Conservation (phyloP, 73 alveolate species). For the Vitrella brassicaformis region DNA sequence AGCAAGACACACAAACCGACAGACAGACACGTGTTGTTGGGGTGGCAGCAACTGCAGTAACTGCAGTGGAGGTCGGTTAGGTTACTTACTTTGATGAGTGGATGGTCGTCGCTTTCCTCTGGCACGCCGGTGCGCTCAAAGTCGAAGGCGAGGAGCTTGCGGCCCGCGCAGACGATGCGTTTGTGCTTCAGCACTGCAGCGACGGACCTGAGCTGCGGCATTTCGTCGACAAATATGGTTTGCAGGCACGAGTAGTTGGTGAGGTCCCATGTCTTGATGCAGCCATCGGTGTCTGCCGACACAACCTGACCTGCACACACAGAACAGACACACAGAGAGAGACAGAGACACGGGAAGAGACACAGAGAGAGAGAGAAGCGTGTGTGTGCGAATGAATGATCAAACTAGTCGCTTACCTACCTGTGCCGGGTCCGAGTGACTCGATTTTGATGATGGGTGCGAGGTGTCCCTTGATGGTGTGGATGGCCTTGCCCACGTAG, state of each 20-base stretch:
- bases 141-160: too few species aligned
- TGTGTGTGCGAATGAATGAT: not conserved
- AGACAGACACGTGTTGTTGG: too few species aligned
- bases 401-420: not conserved
- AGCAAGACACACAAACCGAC: too few species aligned
- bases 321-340: not conserved
- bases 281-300: conserved; percentile 21
- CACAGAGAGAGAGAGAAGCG: not conserved
- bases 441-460: conserved; percentile 29
- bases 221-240: too few species aligned
- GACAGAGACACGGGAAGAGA: not conserved
- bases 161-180: too few species aligned
- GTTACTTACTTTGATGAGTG: too few species aligned
- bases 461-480: conserved; percentile 17
- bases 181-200: too few species aligned
- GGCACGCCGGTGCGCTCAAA: too few species aligned
- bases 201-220: too few species aligned
- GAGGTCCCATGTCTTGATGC: conserved; percentile 52
- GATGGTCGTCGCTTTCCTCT: too few species aligned
- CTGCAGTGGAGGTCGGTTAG: too few species aligned
- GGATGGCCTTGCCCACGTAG: conserved; percentile 31
- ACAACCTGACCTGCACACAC: conserved; percentile 2
- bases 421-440: conserved; percentile 9
- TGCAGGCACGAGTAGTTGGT: conserved; percentile 38
- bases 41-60: too few species aligned